A percentile compares a stretch with the other conserved stretches of the same genome.
phyloP scores from a whole-genome alignment of 2,329 filamentous ascomycete species.

The Fusarium verrucosum region DNA sequence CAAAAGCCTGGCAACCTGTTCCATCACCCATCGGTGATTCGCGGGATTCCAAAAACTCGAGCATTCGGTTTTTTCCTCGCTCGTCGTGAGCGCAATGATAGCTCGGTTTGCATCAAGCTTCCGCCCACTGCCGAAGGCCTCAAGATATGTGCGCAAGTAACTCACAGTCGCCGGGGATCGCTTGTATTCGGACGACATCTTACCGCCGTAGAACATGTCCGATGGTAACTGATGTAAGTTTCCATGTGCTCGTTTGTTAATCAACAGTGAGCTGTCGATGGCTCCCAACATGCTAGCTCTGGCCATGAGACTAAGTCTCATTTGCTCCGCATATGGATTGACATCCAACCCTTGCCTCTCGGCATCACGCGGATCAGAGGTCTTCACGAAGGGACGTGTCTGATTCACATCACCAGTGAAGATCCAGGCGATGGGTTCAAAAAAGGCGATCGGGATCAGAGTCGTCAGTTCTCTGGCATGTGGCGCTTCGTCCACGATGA shows the following conservation, averaged over 20 bases:
- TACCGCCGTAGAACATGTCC: conserved; percentile 52
- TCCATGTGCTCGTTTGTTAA: conserved; percentile 52
- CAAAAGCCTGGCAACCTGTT: conserved; percentile 47
- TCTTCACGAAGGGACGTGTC: conserved; percentile 55
- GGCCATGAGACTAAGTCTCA: conserved; percentile 52
- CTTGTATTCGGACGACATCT: conserved; percentile 51
- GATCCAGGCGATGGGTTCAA: conserved; percentile 55
- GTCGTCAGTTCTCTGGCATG: conserved; percentile 58
- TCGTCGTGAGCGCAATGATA: conserved; percentile 46
- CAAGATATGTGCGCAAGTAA: conserved; percentile 46
- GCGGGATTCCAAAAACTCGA: conserved; percentile 54
- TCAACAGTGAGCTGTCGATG: conserved; percentile 47
- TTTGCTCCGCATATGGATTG: conserved; percentile 48
- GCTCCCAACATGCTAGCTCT: conserved; percentile 48
- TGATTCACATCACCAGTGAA: conserved; percentile 58
- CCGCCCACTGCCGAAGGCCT: conserved; percentile 33
- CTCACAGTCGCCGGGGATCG: conserved; percentile 44
- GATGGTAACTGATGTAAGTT: conserved; percentile 55
- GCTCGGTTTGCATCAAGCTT: conserved; percentile 50
- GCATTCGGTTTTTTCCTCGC: conserved; percentile 42
- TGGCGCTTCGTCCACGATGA: conserved; percentile 80
- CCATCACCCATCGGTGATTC: conserved; percentile 52
- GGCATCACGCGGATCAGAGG: conserved; percentile 28
- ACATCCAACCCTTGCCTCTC: conserved; percentile 34
- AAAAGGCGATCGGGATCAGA: conserved; percentile 56